Conservation (phyloP, 2,329 filamentous ascomycete species). For the Alternaria gaisen region DNA sequence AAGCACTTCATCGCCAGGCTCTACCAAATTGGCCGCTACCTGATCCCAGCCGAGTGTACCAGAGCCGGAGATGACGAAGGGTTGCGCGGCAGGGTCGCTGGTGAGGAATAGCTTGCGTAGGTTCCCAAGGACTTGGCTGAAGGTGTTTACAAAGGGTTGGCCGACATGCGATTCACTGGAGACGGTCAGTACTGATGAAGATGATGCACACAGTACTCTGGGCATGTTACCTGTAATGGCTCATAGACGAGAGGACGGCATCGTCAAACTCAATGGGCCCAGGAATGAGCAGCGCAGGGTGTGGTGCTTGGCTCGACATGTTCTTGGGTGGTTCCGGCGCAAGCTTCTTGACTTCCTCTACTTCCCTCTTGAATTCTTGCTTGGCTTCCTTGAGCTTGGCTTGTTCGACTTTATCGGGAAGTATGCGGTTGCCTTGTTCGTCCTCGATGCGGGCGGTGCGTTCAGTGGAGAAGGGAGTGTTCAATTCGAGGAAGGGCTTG, state of each 20-base stretch:
- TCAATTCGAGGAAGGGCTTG: conserved; percentile 65
- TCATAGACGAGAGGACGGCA: conserved; percentile 93
- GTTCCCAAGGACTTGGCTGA: conserved; percentile 87
- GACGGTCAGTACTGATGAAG: conserved; percentile 10
- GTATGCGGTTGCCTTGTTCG: conserved; percentile 58
- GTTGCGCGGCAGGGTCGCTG: conserved; percentile 80
- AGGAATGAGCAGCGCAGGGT: conserved; percentile 87
- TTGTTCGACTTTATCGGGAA: conserved; percentile 17
- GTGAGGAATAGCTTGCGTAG: conserved; percentile 95
- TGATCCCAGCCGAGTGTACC: conserved; percentile 97
- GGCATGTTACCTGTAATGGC: conserved; percentile 78
- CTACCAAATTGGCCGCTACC: conserved; percentile 90
- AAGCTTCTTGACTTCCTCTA: conserved; percentile 20
- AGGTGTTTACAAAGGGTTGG: conserved; percentile 84
- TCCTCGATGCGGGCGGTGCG: conserved; percentile 61
- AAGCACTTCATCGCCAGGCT: conserved; percentile 87
- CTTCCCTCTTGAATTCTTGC: conserved; percentile 13
- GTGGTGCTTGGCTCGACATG: conserved; percentile 68
- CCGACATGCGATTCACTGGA: conserved; percentile 91
- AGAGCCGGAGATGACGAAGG: conserved; percentile 92
- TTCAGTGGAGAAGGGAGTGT: conserved; percentile 71
- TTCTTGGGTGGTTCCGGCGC: conserved; percentile 29
- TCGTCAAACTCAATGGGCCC: conserved; percentile 99
- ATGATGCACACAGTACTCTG: neutral
- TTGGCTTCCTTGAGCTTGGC: conserved; percentile 5